A percentile compares a stretch with the other conserved stretches of the same genome.
These are phyloP conservation scores for Paecilomyces sp. DNA, from an alignment of 2,329 filamentous ascomycete species.

Conservation along the genomic window DNA sequence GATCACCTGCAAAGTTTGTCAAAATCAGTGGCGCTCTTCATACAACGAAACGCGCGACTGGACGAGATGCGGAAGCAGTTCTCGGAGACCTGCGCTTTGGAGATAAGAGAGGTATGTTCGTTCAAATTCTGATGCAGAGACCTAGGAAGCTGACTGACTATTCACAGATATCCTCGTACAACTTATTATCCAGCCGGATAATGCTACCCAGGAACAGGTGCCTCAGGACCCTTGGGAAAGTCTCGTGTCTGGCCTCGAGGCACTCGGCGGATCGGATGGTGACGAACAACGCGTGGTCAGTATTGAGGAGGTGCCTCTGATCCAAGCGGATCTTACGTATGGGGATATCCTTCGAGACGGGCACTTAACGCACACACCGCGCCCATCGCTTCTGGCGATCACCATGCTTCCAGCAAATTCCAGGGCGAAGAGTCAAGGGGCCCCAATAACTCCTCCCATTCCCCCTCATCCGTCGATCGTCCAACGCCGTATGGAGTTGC, in stretches of 20 bases:
- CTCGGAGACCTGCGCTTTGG: slow-evolving; percentile 90
- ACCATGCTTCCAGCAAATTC: slow-evolving; percentile 74
- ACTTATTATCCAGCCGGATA: slow-evolving; percentile 85
- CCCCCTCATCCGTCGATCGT: slow-evolving; percentile 93
- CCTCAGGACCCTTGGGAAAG: slow-evolving; percentile 96
- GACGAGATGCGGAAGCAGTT: slow-evolving; percentile 85
- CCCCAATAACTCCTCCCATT: slow-evolving; percentile 65
- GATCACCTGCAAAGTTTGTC: slow-evolving; percentile 94
- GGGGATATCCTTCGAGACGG: slow-evolving; percentile 90
- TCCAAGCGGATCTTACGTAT: slow-evolving; percentile 90
- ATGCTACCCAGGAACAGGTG: slow-evolving; percentile 69
- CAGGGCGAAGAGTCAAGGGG: slow-evolving; percentile 51
- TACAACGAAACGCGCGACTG: slow-evolving; percentile 91
- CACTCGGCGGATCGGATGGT: slow-evolving; percentile 75
- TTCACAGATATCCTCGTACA: slow-evolving; percentile 78
- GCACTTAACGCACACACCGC: slow-evolving; percentile 73
- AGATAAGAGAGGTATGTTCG: slow-evolving; percentile 63
- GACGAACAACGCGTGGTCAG: slow-evolving; percentile 78
- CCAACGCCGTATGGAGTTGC: slow-evolving; percentile 91
- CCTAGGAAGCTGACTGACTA: slow-evolving; percentile 6
- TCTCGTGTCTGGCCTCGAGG: slow-evolving; percentile 90
- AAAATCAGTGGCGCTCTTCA: slow-evolving; percentile 96
- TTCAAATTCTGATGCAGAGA: background rate
- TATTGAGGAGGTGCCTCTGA: slow-evolving; percentile 88
- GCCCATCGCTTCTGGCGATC: slow-evolving; percentile 86